Percentiles rank a stretch among this genome's conserved stretches.
phyloP scores from a whole-genome alignment of 1,284 basidiomycete genomes.

The Microstroma glucosiphilum region DNA sequence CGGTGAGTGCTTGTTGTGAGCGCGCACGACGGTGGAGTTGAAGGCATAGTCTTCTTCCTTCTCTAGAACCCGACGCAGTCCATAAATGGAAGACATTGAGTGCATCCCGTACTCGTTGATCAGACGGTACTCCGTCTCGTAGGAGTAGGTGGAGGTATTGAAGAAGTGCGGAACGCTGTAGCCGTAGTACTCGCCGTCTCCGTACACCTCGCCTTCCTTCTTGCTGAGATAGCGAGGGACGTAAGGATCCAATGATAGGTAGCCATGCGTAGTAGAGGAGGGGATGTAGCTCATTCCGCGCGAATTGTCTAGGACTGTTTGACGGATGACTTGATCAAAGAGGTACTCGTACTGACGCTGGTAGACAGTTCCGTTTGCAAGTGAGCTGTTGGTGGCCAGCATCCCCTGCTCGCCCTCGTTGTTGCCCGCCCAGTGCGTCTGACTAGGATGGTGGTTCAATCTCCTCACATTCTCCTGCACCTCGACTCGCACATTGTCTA shows the following conservation, averaged over 20 bases:
- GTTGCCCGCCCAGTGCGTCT: slow-evolving; percentile 25
- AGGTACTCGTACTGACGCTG: slow-evolving; percentile 22
- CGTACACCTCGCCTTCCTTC: slow-evolving; percentile 59
- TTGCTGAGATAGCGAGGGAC: slow-evolving; percentile 58
- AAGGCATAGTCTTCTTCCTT: slow-evolving; percentile 55
- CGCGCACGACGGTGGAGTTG: slow-evolving; percentile 60
- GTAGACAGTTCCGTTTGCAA: slow-evolving; percentile 17
- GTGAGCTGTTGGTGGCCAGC: slow-evolving; percentile 14
- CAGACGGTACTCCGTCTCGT: slow-evolving; percentile 54
- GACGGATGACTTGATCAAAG: slow-evolving; percentile 57
- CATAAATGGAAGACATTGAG: slow-evolving; percentile 63
- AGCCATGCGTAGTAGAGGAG: slow-evolving; percentile 58
- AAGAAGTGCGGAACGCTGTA: slow-evolving; percentile 60
- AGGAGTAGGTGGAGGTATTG: slow-evolving; percentile 59
- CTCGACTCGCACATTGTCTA: slow-evolving; percentile 59
- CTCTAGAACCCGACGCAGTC: slow-evolving; percentile 60
- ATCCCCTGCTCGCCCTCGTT: slow-evolving; percentile 34
- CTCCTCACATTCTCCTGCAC: slow-evolving; percentile 60
- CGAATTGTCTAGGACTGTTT: slow-evolving; percentile 57
- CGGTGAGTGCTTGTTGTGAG: slow-evolving; percentile 59
- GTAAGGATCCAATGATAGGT: slow-evolving; percentile 60
- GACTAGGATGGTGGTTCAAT: slow-evolving; percentile 58
- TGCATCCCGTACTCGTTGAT: slow-evolving; percentile 65
- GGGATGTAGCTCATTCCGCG: slow-evolving; percentile 62
- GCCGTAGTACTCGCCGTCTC: slow-evolving; percentile 53